These are phyloP conservation scores for Collariella sp. DNA, from an alignment of 495 filamentous ascomycete species.

Conservation along the genomic window DNA sequence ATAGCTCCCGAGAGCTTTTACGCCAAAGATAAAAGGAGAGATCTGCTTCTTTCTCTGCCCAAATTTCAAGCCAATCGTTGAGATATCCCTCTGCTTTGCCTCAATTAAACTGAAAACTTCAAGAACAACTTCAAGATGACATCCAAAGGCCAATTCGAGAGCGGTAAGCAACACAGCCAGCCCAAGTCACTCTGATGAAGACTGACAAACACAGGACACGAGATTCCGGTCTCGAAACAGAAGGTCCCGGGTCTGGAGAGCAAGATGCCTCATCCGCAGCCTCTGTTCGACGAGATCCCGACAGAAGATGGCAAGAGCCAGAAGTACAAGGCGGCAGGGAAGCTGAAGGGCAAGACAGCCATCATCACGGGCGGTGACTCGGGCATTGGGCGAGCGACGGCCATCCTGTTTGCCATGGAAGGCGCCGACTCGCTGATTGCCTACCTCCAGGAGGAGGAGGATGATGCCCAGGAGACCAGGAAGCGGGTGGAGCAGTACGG, in stretches of 20 bases:
- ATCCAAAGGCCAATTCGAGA: slow-evolving; percentile 44
- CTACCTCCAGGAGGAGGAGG: slow-evolving; percentile 68
- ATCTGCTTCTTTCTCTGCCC: too few relatives aligned
- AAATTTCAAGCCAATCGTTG: too few relatives aligned
- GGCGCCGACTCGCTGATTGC: slow-evolving; percentile 67
- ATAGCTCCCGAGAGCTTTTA: neutral
- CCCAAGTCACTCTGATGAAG: neutral
- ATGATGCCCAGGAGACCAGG: slow-evolving; percentile 69
- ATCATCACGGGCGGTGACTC: slow-evolving; percentile 79
- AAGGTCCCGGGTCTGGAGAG: slow-evolving; percentile 58
- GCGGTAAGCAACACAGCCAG: slow-evolving; percentile 30
- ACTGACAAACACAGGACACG: slow-evolving; percentile 46
- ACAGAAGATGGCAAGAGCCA: slow-evolving; percentile 62
- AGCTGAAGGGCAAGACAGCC: slow-evolving; percentile 64
- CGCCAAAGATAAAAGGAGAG: too few relatives aligned
- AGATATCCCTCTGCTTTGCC: too few relatives aligned
- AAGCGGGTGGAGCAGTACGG: slow-evolving; percentile 57
- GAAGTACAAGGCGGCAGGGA: slow-evolving; percentile 69
- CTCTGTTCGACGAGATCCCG: slow-evolving; percentile 58
- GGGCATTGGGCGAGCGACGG: slow-evolving; percentile 71
- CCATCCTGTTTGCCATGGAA: slow-evolving; percentile 76
- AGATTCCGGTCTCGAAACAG: slow-evolving; percentile 60
- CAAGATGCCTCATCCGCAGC: slow-evolving; percentile 53
- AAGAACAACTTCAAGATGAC: slow-evolving; percentile 12
- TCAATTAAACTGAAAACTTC: neutral